These are phyloP conservation scores for Colletotrichum shisoi DNA, from an alignment of 2,329 filamentous ascomycete genomes.

Conservation along the genomic window DNA sequence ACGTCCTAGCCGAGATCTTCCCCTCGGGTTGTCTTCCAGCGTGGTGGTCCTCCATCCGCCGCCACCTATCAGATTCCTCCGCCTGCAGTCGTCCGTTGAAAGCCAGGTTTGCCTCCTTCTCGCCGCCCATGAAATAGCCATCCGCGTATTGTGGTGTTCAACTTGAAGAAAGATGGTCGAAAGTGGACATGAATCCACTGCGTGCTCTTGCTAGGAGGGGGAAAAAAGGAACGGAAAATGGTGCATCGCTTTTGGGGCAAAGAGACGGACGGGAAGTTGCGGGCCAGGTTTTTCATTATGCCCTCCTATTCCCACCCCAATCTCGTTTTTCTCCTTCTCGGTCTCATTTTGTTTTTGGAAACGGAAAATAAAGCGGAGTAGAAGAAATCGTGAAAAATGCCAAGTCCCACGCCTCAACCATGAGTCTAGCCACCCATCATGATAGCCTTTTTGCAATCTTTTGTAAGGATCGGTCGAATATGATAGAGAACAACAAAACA, in stretches of 20 bases:
- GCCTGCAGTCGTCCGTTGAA: not conserved
- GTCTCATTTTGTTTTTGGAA: not conserved
- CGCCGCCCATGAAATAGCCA: not conserved
- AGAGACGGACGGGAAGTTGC: not conserved
- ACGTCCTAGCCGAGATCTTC: not conserved
- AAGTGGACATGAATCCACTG: not conserved
- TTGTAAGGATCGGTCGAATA: constrained; percentile 2
- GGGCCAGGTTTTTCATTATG: not conserved
- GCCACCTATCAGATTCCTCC: not conserved
- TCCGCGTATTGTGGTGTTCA: not conserved
- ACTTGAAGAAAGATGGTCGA: not conserved
- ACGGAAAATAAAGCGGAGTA: not conserved
- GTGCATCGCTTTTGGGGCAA: constrained; percentile 32
- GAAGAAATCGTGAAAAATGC: not conserved
- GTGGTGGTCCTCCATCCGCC: not conserved
- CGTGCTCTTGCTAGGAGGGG: too few relatives aligned
- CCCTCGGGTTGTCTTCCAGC: not conserved
- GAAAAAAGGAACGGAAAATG: not conserved
- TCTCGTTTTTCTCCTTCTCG: not conserved
- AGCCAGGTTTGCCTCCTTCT: not conserved
- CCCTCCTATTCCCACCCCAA: not conserved
- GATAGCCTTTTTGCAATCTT: constrained; percentile 36
- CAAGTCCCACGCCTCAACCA: constrained; percentile 8
- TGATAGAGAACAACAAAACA: not conserved
- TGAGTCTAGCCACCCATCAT: constrained; percentile 34